These are phyloP conservation scores for Suillus spraguei DNA, from an alignment of 768 basidiomycete species.

Conservation along the genomic window DNA sequence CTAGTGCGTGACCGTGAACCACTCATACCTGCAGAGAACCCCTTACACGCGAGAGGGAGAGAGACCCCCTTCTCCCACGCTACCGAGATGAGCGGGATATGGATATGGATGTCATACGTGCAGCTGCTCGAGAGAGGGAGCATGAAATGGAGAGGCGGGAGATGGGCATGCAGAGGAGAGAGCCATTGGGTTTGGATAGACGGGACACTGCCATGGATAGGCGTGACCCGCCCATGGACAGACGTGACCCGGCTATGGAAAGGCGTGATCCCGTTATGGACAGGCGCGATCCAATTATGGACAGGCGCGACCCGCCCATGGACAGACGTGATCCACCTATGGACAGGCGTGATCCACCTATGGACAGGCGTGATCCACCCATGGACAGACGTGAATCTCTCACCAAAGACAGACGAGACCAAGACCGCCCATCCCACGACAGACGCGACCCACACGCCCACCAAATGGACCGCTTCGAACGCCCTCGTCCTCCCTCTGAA, in stretches of 20 bases:
- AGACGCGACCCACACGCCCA: conserved; percentile 1
- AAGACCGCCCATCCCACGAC: not conserved
- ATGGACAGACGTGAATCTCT: conserved; percentile 1
- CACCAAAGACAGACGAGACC: conserved; percentile 2
- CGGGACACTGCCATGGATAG: not conserved
- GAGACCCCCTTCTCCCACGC: not conserved
- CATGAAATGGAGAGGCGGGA: not conserved
- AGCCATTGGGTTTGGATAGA: conserved; percentile 2
- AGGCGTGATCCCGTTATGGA: not conserved
- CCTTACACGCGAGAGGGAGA: conserved; percentile 1
- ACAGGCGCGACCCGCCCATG: not conserved
- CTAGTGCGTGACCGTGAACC: not conserved
- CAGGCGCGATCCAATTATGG: not conserved
- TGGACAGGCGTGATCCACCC: not conserved
- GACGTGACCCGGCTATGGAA: not conserved
- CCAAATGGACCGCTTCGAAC: not conserved
- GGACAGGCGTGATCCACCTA: no score
- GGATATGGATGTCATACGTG: conserved; percentile 9
- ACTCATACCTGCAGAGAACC: not conserved
- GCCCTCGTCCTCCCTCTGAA: conserved; percentile 3
- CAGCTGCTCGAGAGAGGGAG: not conserved
- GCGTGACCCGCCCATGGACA: not conserved
- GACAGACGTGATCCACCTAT: not conserved
- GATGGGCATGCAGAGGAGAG: conserved; percentile 3
- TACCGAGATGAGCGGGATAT: conserved; percentile 6